A percentile compares a stretch with the other conserved stretches of the same genome.
These are phyloP conservation scores for Aleurites moluccanus DNA, from an alignment of 441 rosid genomes.

Conservation along the genomic window DNA sequence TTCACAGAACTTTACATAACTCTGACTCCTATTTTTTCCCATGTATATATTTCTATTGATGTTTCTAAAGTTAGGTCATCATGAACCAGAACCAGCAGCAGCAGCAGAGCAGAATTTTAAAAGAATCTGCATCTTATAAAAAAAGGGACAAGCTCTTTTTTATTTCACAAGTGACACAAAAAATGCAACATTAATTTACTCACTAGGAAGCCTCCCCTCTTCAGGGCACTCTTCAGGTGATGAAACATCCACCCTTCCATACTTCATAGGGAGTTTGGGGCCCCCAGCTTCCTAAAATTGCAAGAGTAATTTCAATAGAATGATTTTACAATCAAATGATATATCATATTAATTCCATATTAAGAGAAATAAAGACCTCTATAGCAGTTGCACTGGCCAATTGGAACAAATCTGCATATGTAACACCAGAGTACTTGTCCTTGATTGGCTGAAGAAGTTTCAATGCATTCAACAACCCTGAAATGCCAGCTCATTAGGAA, in stretches of 20 bases:
- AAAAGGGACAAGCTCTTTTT: background rate
- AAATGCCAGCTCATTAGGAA: conserved; percentile 26
- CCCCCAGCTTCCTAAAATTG: conserved; percentile 86
- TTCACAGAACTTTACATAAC: background rate
- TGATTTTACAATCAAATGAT: conserved; percentile 9
- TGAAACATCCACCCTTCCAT: conserved; percentile 83
- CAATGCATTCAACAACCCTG: conserved; percentile 84
- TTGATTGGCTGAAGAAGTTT: conserved; percentile 74
- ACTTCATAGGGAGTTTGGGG: conserved; percentile 85
- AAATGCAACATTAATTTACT: conserved; percentile 22
- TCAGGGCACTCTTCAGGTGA: conserved; percentile 83
- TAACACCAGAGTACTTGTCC: conserved; percentile 71
- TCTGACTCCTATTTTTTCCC: background rate
- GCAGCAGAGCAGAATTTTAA: background rate
- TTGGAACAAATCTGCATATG: conserved; percentile 93
- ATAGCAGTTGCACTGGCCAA: conserved; percentile 90
- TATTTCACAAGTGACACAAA: background rate
- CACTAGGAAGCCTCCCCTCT: conserved; percentile 98
- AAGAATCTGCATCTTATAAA: background rate
- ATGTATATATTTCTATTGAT: background rate
- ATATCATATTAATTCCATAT: conserved; percentile 10
- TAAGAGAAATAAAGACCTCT: conserved; percentile 53
- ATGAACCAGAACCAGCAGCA: background rate
- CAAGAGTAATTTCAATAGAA: conserved; percentile 22
- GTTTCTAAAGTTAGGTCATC: conserved; percentile 8